Base-by-base conservation (phyloP, 129 eudicot species). In the Flaveria trinervia region DNA sequence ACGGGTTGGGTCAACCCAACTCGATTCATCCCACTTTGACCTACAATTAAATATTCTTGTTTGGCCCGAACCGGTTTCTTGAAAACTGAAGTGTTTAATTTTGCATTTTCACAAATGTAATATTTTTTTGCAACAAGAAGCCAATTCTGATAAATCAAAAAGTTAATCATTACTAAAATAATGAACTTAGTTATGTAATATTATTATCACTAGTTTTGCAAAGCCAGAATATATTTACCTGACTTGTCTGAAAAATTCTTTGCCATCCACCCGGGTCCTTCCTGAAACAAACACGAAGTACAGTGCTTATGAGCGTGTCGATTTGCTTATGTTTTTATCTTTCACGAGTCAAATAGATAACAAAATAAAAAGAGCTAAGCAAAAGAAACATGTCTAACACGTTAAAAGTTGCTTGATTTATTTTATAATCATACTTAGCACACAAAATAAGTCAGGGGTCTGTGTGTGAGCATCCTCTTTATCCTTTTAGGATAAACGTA, bases 201-300 rank as follows among this genome's bases (percentile, higher is more conserved):
- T 8, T 22, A 65, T 13, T 39, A 25, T 48, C 50, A 77, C 75
- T 39, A 70, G 48, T 43, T 22, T 44, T 48, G 65, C 25, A 22
- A 61, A 41, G 18, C 46, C 8, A 22, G 20, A 3, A 0, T 18
- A 16, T 49, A 22, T 56, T 64, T 89, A 92, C 96, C 97, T 92
- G 86, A 92, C 97, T 92, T 89, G 97, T 73, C 97, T 92, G 62
- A 92, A 92, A 84, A 89, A 89, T 77, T 92, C 97, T 85, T 92
- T 92, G 54, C 92, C 97, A 68, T 92, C 97, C 61, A 92, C 97
- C 25, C 96, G 91, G 52, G 92, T 65, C 83, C 92, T 85, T 57
- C 91, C 97, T 91, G 83, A 44, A 77, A 77, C 33, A 83, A 46
- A 56, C 79, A 68, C 59, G 71, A 66, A 84, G 30, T 36, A 76